Evolutionary conservation across 106 monocot species (phyloP), one percentile per base, ranked within the genome.

Genomic region (Allium cepa): DNA sequence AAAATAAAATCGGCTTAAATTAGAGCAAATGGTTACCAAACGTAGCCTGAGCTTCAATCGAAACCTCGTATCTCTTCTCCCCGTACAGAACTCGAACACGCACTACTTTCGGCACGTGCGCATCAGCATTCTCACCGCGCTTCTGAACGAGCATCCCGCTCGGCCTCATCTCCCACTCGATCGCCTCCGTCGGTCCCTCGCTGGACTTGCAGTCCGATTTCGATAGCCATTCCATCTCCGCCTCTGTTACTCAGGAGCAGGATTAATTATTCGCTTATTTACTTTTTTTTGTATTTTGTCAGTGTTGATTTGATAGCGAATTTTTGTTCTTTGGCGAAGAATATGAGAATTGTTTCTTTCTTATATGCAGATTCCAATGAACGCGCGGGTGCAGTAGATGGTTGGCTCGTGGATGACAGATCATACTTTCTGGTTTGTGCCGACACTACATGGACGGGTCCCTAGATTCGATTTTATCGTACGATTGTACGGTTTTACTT

Each of bases 61-160:
- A 68, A 53, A 89, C 55, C 62, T 93, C 76, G 70, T 79, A 69
- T 69, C 77, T 49, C 13, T 69, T 66, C 18, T 73, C 74, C 58
- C 83, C 86, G 69, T 75, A 84, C 10, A 61, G 17, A 48, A 93
- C 77, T 64, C 80, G 60, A 4, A 93, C 70, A 18, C 70, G 59
- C 9, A 88, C 62, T 45, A 68, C 63, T 61, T 73, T 64, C 59
- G 79, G 62, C 67, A 50, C 62, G 17, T 72, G 49, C 26, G 17
- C 65, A 7, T 28, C 67, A 7, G 8, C 27, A 17, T 52, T 65
- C 55, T 50, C 66, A 48, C 46, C n/a, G n/a, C 89, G 67, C 83
- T 71, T 76, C 90, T 90, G 90, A 28, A 90, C 90, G 26, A 90
- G 80, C 80, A 90, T 83, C 14, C 90, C 90, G 9, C 86, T 69